Conservation (phyloP, 306 rosid species). For the Dalbergia oliveri region DNA sequence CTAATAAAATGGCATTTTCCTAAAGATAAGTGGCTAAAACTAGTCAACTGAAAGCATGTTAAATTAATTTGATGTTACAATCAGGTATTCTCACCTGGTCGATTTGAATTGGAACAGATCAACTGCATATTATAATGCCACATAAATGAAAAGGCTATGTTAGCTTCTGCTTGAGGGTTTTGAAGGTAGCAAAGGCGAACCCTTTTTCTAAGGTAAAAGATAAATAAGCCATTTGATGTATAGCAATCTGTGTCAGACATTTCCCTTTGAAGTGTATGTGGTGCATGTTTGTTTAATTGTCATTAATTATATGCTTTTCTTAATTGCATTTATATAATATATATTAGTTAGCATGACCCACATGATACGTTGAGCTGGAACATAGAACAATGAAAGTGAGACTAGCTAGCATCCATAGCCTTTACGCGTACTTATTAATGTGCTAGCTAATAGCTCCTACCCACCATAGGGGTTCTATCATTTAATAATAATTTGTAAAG, state of each 20-base stretch:
- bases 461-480: conserved; percentile 31
- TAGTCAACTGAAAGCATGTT: no score
- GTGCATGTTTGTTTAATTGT: conserved; percentile 35
- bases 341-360: conserved; percentile 35
- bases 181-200: conserved; percentile 8
- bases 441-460: conserved; percentile 40
- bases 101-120: conserved; percentile 20
- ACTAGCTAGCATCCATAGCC: conserved; percentile 47
- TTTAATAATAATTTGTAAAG: conserved; percentile 36
- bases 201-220: conserved; percentile 30
- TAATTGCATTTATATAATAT: not conserved
- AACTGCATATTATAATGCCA: conserved; percentile 30
- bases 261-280: conserved; percentile 22
- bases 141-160: conserved; percentile 42
- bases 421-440: conserved; percentile 48
- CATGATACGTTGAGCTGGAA: conserved; percentile 20
- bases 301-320: conserved; percentile 18
- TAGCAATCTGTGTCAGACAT: conserved; percentile 31
- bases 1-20: no score
- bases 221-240: conserved; percentile 37
- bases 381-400: conserved; percentile 21
- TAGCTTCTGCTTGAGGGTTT: conserved; percentile 12
- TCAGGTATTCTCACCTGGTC: not conserved
- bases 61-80: conserved; percentile 20
- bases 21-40: no score